Conservation (phyloP, 164 flowering plant genomes). For the Magnolia officinalis region DNA sequence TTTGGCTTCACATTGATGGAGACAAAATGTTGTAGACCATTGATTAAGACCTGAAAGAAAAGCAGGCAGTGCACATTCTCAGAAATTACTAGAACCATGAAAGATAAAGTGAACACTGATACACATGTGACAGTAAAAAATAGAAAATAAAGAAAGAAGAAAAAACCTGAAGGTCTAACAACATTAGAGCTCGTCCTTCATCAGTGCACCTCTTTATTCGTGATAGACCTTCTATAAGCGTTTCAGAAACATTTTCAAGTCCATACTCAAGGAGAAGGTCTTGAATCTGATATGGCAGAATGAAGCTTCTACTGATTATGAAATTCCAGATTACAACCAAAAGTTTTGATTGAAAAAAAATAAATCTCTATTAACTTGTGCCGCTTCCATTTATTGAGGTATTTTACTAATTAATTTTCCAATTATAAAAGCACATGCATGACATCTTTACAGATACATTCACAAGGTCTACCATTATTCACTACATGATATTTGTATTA, state of each 20-base stretch:
- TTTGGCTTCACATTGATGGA: slow-evolving; percentile 67
- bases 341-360: background rate
- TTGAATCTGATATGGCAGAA: slow-evolving; percentile 54
- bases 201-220: slow-evolving; percentile 87
- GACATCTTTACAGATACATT: no score
- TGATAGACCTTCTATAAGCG: slow-evolving; percentile 89
- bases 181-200: slow-evolving; percentile 96
- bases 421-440: no score
- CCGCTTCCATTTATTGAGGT: no score
- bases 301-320: background rate
- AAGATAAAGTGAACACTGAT: no score
- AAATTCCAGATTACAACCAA: background rate
- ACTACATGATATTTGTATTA: no score
- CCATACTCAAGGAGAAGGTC: slow-evolving; percentile 80
- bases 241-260: slow-evolving; percentile 83
- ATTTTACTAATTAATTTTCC: no score
- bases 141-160: background rate
- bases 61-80: background rate
- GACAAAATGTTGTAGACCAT: slow-evolving; percentile 82
- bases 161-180: slow-evolving; percentile 86
- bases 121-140: background rate
- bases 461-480: no score
- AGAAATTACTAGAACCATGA: background rate
- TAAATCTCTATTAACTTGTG: no score
- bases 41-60: slow-evolving; percentile 75